Conservation (phyloP, 2,329 filamentous ascomycete genomes). For the Corinectria fuckeliana region DNA sequence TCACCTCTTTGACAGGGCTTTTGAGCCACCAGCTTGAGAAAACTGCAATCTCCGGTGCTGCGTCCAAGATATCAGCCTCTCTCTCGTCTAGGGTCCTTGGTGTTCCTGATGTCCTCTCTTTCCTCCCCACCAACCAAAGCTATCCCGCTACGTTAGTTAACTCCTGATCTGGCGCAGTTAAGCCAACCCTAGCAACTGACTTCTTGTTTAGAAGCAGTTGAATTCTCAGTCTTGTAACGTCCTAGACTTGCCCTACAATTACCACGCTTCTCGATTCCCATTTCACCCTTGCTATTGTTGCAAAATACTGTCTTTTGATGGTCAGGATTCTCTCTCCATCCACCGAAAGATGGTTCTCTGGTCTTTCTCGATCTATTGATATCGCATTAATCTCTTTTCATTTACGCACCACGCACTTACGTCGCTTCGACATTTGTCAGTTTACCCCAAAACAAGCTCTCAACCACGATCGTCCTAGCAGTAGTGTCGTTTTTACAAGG, state of each 20-base stretch:
- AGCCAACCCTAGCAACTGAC: not conserved
- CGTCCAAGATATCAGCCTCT: not conserved
- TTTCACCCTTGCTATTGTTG: too few relatives aligned
- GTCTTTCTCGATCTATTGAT: too few relatives aligned
- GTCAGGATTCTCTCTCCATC: too few relatives aligned
- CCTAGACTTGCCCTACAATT: too few relatives aligned
- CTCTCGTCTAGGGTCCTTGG: conserved; percentile 3
- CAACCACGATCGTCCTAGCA: not conserved
- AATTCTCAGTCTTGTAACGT: not conserved
- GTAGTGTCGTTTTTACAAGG: not conserved
- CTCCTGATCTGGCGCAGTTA: not conserved
- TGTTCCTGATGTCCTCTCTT: conserved; percentile 6
- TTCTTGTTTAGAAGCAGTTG: not conserved
- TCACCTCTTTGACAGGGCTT: not conserved
- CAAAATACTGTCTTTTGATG: too few relatives aligned
- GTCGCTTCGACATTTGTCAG: not conserved
- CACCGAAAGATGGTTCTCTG: not conserved
- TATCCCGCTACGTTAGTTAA: not conserved
- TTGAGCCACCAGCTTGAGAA: not conserved
- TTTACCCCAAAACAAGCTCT: not conserved
- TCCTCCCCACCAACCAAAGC: conserved; percentile 2
- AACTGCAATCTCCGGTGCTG: not conserved
- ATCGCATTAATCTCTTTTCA: not conserved
- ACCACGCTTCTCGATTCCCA: not conserved
- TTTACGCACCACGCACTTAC: not conserved